These are phyloP conservation scores for Cercospora sojina DNA, from an alignment of 2,329 filamentous ascomycete species.

Conservation along the genomic window DNA sequence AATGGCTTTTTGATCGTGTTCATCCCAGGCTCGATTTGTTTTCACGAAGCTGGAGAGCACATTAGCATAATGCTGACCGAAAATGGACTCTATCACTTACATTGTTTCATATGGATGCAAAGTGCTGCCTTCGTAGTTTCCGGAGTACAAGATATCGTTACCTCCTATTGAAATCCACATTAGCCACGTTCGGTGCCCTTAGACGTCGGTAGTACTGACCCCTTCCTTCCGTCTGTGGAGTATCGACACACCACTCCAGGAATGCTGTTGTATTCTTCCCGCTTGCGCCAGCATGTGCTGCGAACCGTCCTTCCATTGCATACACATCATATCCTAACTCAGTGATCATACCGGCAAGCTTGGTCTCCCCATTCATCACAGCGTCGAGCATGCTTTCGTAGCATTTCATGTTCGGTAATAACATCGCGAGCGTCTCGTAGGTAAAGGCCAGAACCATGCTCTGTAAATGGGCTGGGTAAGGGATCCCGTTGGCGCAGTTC, in stretches of 20 bases:
- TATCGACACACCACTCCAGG: conserved; percentile 24
- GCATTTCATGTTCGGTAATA: conserved; percentile 22
- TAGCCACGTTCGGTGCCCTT: neutral
- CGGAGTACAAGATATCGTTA: conserved; percentile 16
- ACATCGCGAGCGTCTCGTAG: neutral
- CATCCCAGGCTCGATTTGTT: conserved; percentile 21
- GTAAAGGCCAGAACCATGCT: conserved; percentile 21
- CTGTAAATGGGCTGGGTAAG: conserved; percentile 20
- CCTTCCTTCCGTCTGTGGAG: neutral
- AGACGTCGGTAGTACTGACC: neutral
- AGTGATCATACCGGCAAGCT: conserved; percentile 6
- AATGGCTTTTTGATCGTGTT: conserved; percentile 17
- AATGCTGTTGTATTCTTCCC: conserved; percentile 17
- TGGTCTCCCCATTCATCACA: conserved; percentile 17
- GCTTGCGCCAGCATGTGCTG: conserved; percentile 16
- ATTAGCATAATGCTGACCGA: neutral
- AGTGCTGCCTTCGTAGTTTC: conserved; percentile 16
- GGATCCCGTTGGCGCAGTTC: conserved; percentile 19
- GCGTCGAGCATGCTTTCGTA: conserved; percentile 16
- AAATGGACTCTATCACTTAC: conserved; percentile 4
- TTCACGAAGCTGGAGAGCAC: conserved; percentile 19
- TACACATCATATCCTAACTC: conserved; percentile 18
- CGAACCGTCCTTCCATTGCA: conserved; percentile 22
- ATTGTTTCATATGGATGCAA: conserved; percentile 24
- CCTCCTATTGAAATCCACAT: neutral